These are phyloP conservation scores for Phoenix dactylifera DNA, from an alignment of 176 grass and related monocot species.

Conservation along the genomic window DNA sequence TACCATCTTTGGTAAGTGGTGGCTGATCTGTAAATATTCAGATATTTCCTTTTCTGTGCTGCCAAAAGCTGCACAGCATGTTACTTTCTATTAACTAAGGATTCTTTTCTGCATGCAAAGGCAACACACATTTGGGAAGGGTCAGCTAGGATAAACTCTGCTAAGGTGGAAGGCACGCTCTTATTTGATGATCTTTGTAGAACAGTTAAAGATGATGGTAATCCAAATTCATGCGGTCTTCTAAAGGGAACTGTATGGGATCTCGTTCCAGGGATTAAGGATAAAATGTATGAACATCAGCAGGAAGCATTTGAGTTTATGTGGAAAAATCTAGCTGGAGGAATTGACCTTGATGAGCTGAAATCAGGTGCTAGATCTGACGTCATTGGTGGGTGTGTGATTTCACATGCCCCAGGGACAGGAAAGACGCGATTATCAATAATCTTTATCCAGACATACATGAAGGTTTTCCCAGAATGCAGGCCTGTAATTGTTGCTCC, in stretches of 20 bases:
- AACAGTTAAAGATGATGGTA: constrained; percentile 14
- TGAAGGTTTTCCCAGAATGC: constrained; percentile 47
- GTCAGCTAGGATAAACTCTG: constrained; percentile 27
- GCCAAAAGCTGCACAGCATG: too few relatives aligned
- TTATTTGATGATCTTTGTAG: constrained; percentile 39
- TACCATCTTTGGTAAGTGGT: constrained; percentile 55
- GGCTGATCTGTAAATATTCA: too few relatives aligned
- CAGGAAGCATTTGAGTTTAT: constrained; percentile 72
- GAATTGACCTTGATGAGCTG: constrained; percentile 35
- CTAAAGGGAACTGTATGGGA: constrained; percentile 52
- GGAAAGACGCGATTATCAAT: constrained; percentile 77
- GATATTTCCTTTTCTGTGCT: too few relatives aligned
- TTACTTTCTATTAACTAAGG: not conserved
- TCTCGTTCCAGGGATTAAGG: constrained; percentile 47
- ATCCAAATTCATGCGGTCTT: constrained; percentile 1
- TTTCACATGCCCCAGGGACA: constrained; percentile 90
- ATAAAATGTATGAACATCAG: constrained; percentile 68
- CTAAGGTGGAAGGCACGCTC: constrained; percentile 16
- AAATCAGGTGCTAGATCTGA: constrained; percentile 11
- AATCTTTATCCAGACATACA: constrained; percentile 68
- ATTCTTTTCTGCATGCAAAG: constrained; percentile 24
- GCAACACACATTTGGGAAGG: constrained; percentile 35
- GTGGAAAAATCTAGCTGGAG: constrained; percentile 66
- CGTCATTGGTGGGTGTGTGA: constrained; percentile 59
- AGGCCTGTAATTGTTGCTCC: constrained; percentile 72